These are phyloP conservation scores for Mycena crocata DNA, from an alignment of 768 basidiomycete species.

Conservation along the genomic window DNA sequence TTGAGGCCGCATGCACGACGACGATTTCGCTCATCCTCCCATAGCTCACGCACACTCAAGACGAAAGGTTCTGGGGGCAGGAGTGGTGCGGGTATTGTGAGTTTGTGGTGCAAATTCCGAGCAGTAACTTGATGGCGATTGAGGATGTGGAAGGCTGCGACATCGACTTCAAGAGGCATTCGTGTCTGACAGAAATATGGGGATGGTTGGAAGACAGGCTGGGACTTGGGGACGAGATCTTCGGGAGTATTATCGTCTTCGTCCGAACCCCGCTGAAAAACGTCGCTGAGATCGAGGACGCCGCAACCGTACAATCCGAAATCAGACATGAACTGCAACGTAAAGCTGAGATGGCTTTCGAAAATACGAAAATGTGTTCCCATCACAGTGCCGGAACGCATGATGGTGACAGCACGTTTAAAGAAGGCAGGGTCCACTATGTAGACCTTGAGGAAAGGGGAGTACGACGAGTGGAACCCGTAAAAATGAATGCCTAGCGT, in stretches of 20 bases:
- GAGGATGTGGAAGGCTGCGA: conserved; percentile 82
- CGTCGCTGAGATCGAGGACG: conserved; percentile 80
- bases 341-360: conserved; percentile 91
- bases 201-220: conserved; percentile 56
- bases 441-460: conserved; percentile 90
- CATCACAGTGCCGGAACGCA: conserved; percentile 88
- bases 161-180: conserved; percentile 85
- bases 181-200: conserved; percentile 76
- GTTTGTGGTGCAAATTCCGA: conserved; percentile 73
- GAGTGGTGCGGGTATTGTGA: conserved; percentile 71
- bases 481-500: conserved; percentile 78
- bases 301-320: conserved; percentile 96
- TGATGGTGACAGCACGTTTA: conserved; percentile 77
- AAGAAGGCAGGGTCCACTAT: conserved; percentile 77
- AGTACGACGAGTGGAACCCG: conserved; percentile 88
- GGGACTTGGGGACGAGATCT: conserved; percentile 17
- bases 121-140: conserved; percentile 78
- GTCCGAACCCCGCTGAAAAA: conserved; percentile 65
- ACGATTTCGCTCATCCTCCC: conserved; percentile 94
- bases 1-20: conserved; percentile 73
- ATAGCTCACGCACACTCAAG: conserved; percentile 89
- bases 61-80: conserved; percentile 80
- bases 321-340: conserved; percentile 94
- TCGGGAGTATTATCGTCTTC: conserved; percentile 48
- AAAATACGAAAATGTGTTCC: conserved; percentile 80